Evolutionary conservation across 202 grass and related monocot genomes (phyloP).

Genomic region (Eragrostis tef): DNA sequence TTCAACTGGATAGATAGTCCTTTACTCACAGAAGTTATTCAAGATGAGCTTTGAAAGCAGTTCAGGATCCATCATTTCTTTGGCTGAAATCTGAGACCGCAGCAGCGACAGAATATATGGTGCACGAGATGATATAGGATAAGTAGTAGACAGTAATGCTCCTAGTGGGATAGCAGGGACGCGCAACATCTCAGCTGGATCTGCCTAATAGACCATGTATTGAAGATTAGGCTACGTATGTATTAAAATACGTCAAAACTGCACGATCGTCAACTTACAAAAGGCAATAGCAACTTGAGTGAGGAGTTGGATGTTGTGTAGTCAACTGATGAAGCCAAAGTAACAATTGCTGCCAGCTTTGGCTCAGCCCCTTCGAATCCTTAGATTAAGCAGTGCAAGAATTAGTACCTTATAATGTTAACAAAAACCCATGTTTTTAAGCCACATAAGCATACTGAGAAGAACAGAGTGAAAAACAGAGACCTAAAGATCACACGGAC

Average conservation of each 20-base stretch:
- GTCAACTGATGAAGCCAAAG: constrained; percentile 92
- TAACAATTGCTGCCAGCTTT: constrained; percentile 77
- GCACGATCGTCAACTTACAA: constrained; percentile 60
- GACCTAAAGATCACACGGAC: constrained; percentile 33
- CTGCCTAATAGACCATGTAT: constrained; percentile 66
- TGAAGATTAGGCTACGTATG: constrained; percentile 45
- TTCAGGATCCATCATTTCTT: constrained; percentile 98
- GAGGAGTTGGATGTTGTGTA: constrained; percentile 95
- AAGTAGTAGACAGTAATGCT: constrained; percentile 73
- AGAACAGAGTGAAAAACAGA: constrained; percentile 24
- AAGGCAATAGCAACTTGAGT: constrained; percentile 84
- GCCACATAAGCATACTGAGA: constrained; percentile 1
- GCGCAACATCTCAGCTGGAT: constrained; percentile 78
- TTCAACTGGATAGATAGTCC: constrained; percentile 35
- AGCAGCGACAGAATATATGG: constrained; percentile 82
- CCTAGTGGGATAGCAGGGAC: constrained; percentile 90
- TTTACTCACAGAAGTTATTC: constrained; percentile 91
- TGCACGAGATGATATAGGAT: constrained; percentile 78
- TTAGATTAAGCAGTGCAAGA: constrained; percentile 53
- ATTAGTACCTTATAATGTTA: constrained; percentile 39
- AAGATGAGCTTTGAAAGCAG: constrained; percentile 87
- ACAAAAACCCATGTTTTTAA: constrained; percentile 16
- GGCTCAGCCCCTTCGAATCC: constrained; percentile 61
- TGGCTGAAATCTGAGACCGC: constrained; percentile 84
- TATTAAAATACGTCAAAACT: constrained; percentile 10